Evolutionary conservation across 2,329 filamentous ascomycete species (phyloP), one percentile per base, ranked within the genome.

Genomic region (Exophiala sideris): DNA sequence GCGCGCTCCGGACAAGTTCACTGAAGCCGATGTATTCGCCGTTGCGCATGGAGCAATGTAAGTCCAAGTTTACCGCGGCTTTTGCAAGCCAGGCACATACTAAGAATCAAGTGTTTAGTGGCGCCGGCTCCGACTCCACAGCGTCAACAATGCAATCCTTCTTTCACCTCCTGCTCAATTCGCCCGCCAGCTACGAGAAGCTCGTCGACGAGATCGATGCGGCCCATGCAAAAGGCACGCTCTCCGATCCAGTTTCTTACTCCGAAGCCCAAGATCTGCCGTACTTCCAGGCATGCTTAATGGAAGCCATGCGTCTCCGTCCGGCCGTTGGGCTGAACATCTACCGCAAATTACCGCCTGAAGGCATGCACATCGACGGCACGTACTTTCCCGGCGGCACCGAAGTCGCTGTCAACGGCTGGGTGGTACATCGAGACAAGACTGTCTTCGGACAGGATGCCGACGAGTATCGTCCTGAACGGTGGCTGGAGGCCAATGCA

Each of bases 71-170:
- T 40, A 14, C 36, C 18, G 12, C 11, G 35, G n/a, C 18, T 4
- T 14, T 3, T 21, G 32, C 42, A 32, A 12, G n/a, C 34, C 12
- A 2, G 16, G n/a, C 14, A 14, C 18, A 40, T n/a, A 14, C 11
- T 9, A 9, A 9, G 8, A 9, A 40, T 20, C 16, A 11, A 9
- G 2, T 42, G 9, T 18, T n/a, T 12, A 59, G 58, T 8, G 62
- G 65, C 12, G 68, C 67, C n/a, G 82, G 82, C 21, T 83, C 82
- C 10, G 81, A 84, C 67, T 83, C 81, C 0, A 83, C 81, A 0
- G 81, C 81, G 10, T 80, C 78, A 3, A 80, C 79, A 0, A 81
- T 81, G 78, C 78, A 81, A 58, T 80, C 77, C 45, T 79, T 81
- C 64, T 79, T 79, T 69, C 78, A 75, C 68, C 73, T 74, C 34